A percentile compares a stretch with the other conserved stretches of the same genome.
Conservation (phyloP, 176 grass and related monocot species). For the Phoenix roebelenii region DNA sequence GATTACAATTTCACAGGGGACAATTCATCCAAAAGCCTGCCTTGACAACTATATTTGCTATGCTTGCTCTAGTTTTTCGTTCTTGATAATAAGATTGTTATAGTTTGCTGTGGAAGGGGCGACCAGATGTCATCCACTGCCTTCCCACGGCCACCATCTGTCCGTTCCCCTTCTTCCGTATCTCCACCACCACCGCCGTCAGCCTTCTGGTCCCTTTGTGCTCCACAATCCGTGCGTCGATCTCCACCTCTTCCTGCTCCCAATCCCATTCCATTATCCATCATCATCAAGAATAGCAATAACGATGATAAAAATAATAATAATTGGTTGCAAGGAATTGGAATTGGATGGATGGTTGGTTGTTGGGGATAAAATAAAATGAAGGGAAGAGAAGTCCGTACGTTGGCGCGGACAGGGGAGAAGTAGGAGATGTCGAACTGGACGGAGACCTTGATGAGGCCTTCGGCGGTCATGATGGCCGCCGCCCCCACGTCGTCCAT, state of each 20-base stretch:
- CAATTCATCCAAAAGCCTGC: no score
- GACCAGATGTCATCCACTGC: constrained; percentile 57
- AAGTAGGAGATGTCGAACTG: constrained; percentile 64
- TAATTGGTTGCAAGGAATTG: no score
- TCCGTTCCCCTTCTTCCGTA: constrained; percentile 42
- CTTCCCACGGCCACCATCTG: constrained; percentile 51
- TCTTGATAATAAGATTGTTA: neutral
- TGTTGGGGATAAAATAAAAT: neutral
- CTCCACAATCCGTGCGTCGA: constrained; percentile 47
- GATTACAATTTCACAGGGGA: no score
- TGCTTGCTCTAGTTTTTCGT: no score
- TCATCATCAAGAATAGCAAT: no score
- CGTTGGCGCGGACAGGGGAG: constrained; percentile 50
- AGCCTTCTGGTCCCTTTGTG: constrained; percentile 34
- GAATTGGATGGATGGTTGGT: no score
- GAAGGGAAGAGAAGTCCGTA: constrained; percentile 8
- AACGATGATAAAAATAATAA: no score
- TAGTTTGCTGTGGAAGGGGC: constrained; percentile 20
- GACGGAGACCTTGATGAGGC: constrained; percentile 69
- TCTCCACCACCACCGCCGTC: constrained; percentile 49
- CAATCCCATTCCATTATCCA: no score
- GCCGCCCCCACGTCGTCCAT: constrained; percentile 75
- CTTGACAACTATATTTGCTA: no score
- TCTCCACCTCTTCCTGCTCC: constrained; percentile 55
- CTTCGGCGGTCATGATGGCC: constrained; percentile 62